Conservation (phyloP, 345 rosid species). For the Nasturtium officinale region DNA sequence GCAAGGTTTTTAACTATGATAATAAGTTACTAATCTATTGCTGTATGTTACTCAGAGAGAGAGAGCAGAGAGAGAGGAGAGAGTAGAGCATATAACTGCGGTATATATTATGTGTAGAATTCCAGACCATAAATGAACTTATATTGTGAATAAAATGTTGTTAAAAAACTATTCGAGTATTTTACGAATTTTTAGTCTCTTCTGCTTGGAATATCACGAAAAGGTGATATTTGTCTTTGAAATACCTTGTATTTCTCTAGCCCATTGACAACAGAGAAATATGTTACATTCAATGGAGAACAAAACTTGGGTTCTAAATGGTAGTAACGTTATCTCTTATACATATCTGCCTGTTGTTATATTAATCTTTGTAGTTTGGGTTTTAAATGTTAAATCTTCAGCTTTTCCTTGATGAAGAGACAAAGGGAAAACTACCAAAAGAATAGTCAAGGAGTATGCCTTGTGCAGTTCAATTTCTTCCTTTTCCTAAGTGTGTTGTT, state of each 20-base stretch:
- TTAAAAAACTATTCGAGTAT: background rate
- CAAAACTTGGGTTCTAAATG: background rate
- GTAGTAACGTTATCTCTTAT: too few relatives aligned
- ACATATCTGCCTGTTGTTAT: background rate
- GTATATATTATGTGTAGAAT: conserved; percentile 9
- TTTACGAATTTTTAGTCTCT: background rate
- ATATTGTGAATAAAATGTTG: background rate
- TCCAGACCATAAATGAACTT: background rate
- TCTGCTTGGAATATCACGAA: background rate
- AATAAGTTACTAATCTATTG: background rate
- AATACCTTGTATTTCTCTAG: background rate
- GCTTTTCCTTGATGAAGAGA: background rate
- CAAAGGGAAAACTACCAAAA: background rate
- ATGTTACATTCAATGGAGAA: background rate
- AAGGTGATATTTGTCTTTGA: background rate
- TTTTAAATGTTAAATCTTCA: background rate
- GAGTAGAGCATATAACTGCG: background rate
- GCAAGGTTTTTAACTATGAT: conserved; percentile 9
- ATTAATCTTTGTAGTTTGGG: background rate
- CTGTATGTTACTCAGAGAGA: background rate
- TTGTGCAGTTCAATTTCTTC: background rate
- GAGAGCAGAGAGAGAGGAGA: background rate
- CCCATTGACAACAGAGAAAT: conserved; percentile 3
- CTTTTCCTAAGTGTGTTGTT: background rate
- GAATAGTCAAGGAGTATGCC: background rate